Conservation (phyloP, 208 protist genomes). For the Crithidia bombi region DNA sequence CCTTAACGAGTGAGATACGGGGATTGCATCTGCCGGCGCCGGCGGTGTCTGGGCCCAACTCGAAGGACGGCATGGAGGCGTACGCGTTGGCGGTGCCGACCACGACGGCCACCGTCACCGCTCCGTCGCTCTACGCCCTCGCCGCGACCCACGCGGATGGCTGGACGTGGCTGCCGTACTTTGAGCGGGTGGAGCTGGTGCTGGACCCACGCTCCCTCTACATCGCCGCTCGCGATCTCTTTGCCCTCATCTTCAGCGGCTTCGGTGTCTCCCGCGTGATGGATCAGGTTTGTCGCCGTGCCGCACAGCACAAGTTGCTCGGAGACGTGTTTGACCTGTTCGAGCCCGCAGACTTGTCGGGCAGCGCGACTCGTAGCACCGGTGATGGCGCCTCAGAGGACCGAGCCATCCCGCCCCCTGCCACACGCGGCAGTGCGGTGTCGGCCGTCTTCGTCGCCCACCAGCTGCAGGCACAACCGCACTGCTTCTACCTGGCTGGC, state of each 20-base stretch:
- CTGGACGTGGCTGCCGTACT: conserved; percentile 39
- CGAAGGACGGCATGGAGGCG: not conserved
- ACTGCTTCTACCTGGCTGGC: conserved; percentile 40
- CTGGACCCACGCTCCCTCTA: conserved; percentile 28
- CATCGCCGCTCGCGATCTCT: conserved; percentile 41
- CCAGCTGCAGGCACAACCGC: conserved; percentile 21
- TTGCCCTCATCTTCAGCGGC: conserved; percentile 48
- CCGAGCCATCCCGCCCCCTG: not conserved
- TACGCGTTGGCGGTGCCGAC: conserved; percentile 6
- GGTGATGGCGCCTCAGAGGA: not conserved
- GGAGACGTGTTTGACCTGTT: conserved; percentile 48
- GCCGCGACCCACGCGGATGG: conserved; percentile 39
- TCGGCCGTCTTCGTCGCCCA: conserved; percentile 19
- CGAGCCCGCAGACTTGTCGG: conserved; percentile 9
- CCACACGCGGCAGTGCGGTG: conserved; percentile 30
- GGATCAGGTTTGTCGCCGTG: conserved; percentile 46
- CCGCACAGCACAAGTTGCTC: conserved; percentile 41
- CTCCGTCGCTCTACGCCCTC: conserved; percentile 55
- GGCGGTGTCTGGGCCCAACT: not conserved
- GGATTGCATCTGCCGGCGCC: conserved; percentile 23
- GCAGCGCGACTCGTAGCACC: not conserved
- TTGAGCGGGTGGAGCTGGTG: conserved; percentile 39
- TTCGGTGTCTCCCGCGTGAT: conserved; percentile 46
- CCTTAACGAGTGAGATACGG: conserved; percentile 44
- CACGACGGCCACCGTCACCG: conserved; percentile 17